Percentiles rank a stretch among this genome's conserved stretches.
phyloP scores from a whole-genome alignment of 2,329 filamentous ascomycete species.

The Trichophyton benhamiae region DNA sequence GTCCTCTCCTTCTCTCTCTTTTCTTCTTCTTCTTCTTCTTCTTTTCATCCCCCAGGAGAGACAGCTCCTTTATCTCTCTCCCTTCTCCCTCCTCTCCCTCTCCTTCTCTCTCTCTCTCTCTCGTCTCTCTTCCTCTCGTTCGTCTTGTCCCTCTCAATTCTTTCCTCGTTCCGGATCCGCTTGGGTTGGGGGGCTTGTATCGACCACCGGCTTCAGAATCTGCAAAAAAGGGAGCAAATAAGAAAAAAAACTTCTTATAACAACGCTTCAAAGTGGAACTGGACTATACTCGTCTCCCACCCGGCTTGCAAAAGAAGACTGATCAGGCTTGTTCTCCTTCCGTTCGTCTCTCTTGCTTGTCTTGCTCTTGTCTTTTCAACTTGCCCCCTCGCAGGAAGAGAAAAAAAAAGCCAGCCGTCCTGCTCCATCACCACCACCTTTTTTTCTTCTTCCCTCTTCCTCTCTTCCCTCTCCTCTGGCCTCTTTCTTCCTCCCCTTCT shows the following conservation, averaged over 20 bases:
- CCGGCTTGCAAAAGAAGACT: not conserved
- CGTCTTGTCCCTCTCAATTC: constrained; percentile 10
- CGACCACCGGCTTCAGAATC: constrained; percentile 3
- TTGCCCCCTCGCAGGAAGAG: constrained; percentile 2
- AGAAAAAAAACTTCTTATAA: not conserved
- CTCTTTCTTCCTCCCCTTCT: not conserved
- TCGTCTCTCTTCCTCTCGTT: constrained; percentile 15
- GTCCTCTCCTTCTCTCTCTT: constrained; percentile 14
- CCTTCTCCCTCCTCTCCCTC: constrained; percentile 4
- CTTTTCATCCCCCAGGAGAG: constrained; percentile 7
- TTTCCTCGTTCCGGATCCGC: constrained; percentile 1
- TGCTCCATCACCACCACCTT: too few species aligned
- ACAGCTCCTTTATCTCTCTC: constrained; percentile 7
- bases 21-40: constrained; percentile 11
- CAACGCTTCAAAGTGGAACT: constrained; percentile 1
- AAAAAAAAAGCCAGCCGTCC: constrained; percentile 1
- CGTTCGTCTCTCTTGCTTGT: not conserved
- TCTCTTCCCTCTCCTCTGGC: too few species aligned
- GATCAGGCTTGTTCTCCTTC: not conserved
- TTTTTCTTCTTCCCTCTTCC: too few species aligned
- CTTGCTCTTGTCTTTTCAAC: not conserved
- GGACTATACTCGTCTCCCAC: constrained; percentile 11
- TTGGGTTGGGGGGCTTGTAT: constrained; percentile 8
- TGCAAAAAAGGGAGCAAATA: constrained; percentile 2
- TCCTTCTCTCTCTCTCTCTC: constrained; percentile 11